Evolutionary conservation across 306 rosid species (phyloP).

Genomic region (Ochetophila trinervis): DNA sequence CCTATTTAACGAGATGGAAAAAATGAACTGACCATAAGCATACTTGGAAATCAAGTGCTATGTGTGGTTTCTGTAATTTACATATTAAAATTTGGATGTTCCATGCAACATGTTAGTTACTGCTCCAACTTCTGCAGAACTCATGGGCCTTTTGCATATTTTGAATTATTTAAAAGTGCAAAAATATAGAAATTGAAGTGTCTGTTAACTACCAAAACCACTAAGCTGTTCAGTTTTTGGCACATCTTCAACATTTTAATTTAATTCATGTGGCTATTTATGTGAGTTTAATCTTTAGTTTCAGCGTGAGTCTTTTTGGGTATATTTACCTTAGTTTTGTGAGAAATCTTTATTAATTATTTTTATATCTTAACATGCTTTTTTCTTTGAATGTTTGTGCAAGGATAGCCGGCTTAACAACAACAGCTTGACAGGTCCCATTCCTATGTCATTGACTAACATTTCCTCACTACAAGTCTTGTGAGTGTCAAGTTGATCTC

Average conservation of each 20-base stretch:
- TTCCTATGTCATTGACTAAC: constrained; percentile 94
- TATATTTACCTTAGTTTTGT: constrained; percentile 1
- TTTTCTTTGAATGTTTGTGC: constrained; percentile 39
- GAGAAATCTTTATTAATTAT: constrained; percentile 1
- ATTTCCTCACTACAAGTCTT: constrained; percentile 90
- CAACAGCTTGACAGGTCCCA: constrained; percentile 86
- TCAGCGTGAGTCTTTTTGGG: neutral
- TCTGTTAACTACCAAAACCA: no score
- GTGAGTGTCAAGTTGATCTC: constrained; percentile 55
- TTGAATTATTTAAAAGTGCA: no score
- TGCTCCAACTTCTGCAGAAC: no score
- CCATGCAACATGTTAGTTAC: no score
- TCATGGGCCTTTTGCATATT: no score
- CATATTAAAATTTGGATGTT: no score
- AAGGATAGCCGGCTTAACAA: constrained; percentile 98
- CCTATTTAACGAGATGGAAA: neutral
- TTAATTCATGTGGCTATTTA: no score
- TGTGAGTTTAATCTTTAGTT: no score
- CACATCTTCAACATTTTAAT: neutral
- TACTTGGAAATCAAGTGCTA: no score
- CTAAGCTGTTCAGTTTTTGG: neutral
- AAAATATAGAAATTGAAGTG: no score
- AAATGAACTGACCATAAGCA: no score
- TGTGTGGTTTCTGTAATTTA: no score
- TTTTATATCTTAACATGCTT: constrained; percentile 34